phyloP scores from a whole-genome alignment of 2,329 filamentous ascomycete species.

The Zymoseptoria passerinii region DNA sequence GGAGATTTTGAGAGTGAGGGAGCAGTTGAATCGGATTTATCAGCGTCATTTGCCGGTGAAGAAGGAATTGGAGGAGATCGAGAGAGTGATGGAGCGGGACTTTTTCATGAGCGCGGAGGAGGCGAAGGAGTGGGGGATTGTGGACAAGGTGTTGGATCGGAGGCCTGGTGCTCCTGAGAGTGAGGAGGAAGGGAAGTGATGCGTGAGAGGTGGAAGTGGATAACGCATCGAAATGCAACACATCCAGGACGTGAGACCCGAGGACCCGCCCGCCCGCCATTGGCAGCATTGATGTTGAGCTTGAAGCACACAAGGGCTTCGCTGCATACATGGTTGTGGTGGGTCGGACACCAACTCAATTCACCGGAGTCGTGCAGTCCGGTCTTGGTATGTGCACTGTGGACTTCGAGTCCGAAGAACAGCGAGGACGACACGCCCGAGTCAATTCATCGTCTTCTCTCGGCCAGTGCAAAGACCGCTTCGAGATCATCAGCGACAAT shows the following conservation, averaged over 20 bases:
- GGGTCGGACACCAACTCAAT: too few relatives aligned
- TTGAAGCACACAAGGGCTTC: too few relatives aligned
- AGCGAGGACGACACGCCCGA: too few relatives aligned
- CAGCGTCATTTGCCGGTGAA: slow-evolving; percentile 74
- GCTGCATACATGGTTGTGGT: too few relatives aligned
- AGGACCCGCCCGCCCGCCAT: too few relatives aligned
- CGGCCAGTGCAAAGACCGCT: too few relatives aligned
- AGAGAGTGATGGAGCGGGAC: slow-evolving; percentile 93
- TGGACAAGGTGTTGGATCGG: slow-evolving; percentile 75
- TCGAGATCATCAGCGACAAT: too few relatives aligned
- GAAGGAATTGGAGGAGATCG: slow-evolving; percentile 72
- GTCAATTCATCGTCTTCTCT: too few relatives aligned
- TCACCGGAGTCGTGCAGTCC: too few relatives aligned
- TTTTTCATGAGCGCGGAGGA: slow-evolving; percentile 87
- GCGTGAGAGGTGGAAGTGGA: background rate
- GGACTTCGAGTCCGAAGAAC: too few relatives aligned
- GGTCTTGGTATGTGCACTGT: too few relatives aligned
- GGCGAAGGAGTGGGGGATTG: slow-evolving; percentile 79
- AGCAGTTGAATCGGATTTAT: slow-evolving; percentile 86
- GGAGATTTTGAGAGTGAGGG: slow-evolving; percentile 81
- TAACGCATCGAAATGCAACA: background rate
- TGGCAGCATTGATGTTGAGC: too few relatives aligned
- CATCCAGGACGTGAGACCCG: background rate
- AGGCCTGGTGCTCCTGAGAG: slow-evolving; percentile 30
- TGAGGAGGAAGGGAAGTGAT: background rate